These are phyloP conservation scores for Lactarius evosmus DNA, from an alignment of 768 basidiomycete genomes.

Conservation along the genomic window DNA sequence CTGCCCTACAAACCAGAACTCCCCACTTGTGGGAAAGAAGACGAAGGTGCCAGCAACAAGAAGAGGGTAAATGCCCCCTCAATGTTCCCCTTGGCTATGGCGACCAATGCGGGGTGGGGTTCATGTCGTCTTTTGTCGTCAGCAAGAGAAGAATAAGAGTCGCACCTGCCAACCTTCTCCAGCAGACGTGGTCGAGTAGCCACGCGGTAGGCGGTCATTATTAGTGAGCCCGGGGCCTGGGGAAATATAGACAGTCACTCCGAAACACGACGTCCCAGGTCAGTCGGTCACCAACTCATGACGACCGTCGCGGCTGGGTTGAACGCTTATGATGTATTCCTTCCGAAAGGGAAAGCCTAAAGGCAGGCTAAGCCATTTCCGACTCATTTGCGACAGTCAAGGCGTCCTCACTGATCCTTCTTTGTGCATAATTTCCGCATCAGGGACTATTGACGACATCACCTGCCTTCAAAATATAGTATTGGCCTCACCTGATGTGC, in stretches of 20 bases:
- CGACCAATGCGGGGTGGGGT: not conserved
- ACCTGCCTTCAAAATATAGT: constrained; percentile 1
- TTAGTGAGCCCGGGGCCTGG: not conserved
- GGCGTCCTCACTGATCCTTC: not conserved
- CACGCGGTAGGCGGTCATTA: not conserved
- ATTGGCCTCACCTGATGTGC: constrained; percentile 25
- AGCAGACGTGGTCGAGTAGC: not conserved
- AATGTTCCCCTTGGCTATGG: not conserved
- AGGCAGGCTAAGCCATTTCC: constrained; percentile 15
- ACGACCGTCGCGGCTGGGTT: not conserved
- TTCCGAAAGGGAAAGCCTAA: constrained; percentile 3
- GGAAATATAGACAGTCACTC: not conserved
- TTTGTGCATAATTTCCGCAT: constrained; percentile 7
- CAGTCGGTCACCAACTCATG: not conserved
- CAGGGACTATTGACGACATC: constrained; percentile 4
- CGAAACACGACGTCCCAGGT: not conserved
- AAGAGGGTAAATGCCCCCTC: not conserved
- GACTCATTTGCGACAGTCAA: constrained; percentile 2
- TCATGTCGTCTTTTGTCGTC: not conserved
- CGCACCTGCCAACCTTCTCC: not conserved
- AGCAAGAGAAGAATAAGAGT: not conserved
- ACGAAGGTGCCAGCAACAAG: not conserved
- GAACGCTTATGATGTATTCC: not conserved
- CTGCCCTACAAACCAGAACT: not conserved
- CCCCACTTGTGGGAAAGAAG: not conserved